Base-by-base conservation (phyloP, 495 filamentous ascomycete genomes). In the Cercophora scortea region DNA sequence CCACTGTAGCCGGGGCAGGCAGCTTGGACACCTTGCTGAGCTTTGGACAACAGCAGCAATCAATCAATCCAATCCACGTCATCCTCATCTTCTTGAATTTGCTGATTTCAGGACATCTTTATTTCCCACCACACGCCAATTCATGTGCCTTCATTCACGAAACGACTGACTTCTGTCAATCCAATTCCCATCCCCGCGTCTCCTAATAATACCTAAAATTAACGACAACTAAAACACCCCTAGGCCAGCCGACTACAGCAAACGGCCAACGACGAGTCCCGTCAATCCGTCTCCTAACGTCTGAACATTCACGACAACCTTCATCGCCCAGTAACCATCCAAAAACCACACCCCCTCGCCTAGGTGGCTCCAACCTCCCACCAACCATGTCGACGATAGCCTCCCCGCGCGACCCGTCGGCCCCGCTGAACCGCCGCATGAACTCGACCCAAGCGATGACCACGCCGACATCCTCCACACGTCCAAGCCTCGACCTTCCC, bases 361-460 rank as follows among this genome's bases (percentile, higher is more conserved):
- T 6, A 1, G n/a, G 47, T 15, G 13, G 34, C 49, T 45, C 57
- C 59, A 61, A 52, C 15, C 16, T 15, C 18, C 5, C 35, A 18
- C 18, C 8, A 35, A 48, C 42, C 53, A 94, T 93, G 89, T 89
- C 89, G 13, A 89, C 86, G 35, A 84, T 86, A 54, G 82, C 87
- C 41, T 83, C 85, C 42, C 84, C 84, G 17, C 81, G 85, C 50
- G 82, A 82, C 33, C 63, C 70, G n/a, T 61, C 58, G 25, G 59
- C 57, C 9, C 60, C 65, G 40, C 49, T 57, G 51, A 61, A 64
- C 32, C 71, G 74, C 34, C 70, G 72, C 52, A 61, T 66, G 34
- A 66, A 64, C 58, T 68, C 70, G 1, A 55, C 68, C n/a, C 61
- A 59, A 50, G 54, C 60, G 51, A 48, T 52, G 33, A 58, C 48